Percentiles rank a stretch among this genome's conserved stretches.
phyloP scores from a whole-genome alignment of 257 asterid species.

The Solanum etuberosum region DNA sequence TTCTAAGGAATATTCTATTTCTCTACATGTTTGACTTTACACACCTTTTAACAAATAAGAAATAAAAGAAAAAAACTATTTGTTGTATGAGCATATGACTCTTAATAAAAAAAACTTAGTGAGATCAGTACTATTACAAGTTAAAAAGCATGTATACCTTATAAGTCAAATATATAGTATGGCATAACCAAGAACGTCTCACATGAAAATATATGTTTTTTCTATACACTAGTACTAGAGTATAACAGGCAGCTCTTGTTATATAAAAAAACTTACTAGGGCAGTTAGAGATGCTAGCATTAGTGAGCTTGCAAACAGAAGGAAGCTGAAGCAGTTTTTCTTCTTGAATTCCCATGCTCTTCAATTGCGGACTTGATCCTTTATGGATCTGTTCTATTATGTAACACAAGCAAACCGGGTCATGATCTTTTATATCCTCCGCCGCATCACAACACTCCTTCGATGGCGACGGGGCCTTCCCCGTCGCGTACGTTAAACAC shows the following conservation, averaged over 20 bases:
- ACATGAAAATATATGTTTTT: background rate
- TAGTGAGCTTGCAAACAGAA: constrained; percentile 50
- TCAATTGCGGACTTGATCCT: constrained; percentile 46
- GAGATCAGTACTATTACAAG: no score
- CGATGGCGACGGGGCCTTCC: constrained; percentile 46
- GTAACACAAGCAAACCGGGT: constrained; percentile 69
- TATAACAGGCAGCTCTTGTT: background rate
- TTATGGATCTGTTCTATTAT: constrained; percentile 67
- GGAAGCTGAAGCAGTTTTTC: constrained; percentile 67
- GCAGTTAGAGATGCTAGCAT: constrained; percentile 52
- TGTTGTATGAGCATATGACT: no score
- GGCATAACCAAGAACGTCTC: background rate
- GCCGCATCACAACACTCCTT: constrained; percentile 66
- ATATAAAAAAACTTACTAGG: constrained; percentile 64
- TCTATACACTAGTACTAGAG: background rate
- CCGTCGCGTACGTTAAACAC: constrained; percentile 61
- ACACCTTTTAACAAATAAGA: background rate
- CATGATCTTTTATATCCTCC: constrained; percentile 28
- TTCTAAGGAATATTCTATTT: background rate
- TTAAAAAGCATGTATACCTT: background rate
- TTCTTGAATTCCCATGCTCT: constrained; percentile 67
- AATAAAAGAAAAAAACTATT: no score
- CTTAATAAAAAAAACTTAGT: no score
- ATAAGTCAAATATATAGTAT: background rate
- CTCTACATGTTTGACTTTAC: background rate